Percentiles rank a stretch among this genome's conserved stretches.
These are phyloP conservation scores for Curvularia hawaiiensis DNA, from an alignment of 2,329 filamentous ascomycete species.

Conservation along the genomic window DNA sequence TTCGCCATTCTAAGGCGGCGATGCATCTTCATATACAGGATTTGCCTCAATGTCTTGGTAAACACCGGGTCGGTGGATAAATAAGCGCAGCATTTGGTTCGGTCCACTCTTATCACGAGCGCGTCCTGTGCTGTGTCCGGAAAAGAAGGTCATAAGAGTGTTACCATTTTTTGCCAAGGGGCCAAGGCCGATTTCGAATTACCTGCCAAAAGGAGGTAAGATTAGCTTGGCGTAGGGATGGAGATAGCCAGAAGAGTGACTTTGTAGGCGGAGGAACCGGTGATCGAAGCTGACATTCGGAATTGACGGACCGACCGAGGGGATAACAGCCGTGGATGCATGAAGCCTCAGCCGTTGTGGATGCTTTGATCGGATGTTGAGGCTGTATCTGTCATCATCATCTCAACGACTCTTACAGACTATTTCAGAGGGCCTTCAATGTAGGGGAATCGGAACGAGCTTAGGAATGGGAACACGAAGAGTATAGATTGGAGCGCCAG, in stretches of 20 bases:
- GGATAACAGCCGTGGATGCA: not conserved
- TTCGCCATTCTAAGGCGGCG: conserved; percentile 4
- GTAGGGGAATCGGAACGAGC: not conserved
- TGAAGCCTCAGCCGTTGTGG: not conserved
- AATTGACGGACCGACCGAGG: not conserved
- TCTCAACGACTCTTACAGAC: not conserved
- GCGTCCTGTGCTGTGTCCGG: conserved; percentile 29
- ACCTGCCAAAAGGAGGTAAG: conserved; percentile 39
- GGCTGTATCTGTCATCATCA: not conserved
- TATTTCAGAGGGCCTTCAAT: too few species aligned
- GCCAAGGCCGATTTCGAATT: conserved; percentile 33
- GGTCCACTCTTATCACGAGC: conserved; percentile 31
- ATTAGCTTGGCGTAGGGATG: conserved; percentile 26
- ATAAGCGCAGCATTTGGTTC: conserved; percentile 15
- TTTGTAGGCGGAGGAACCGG: not conserved
- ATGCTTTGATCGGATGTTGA: not conserved
- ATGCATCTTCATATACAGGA: conserved; percentile 21
- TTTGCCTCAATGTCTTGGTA: conserved; percentile 8
- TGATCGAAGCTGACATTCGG: not conserved
- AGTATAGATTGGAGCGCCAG: not conserved
- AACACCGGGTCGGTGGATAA: conserved; percentile 16
- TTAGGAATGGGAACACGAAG: not conserved
- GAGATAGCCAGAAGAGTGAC: conserved; percentile 3
- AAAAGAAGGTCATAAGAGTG: conserved; percentile 42
- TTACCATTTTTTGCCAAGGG: conserved; percentile 23